phyloP scores from a whole-genome alignment of 768 basidiomycete species.

The Cyclocybe cylindracea region DNA sequence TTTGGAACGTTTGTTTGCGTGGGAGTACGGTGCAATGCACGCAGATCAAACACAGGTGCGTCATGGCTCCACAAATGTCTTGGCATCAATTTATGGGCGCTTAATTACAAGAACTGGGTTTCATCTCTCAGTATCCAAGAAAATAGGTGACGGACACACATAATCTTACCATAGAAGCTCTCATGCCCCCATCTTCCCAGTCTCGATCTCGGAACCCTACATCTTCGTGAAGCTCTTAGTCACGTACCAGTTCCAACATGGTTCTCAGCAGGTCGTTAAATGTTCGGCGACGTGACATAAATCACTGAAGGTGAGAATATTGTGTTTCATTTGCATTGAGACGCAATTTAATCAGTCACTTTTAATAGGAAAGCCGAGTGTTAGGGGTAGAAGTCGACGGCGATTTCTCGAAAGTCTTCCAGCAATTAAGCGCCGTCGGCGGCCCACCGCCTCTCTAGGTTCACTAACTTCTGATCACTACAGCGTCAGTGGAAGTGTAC shows the following conservation, averaged over 20 bases:
- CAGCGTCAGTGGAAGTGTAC: background rate
- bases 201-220: conserved; percentile 5
- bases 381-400: conserved; percentile 15
- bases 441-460: conserved; percentile 14
- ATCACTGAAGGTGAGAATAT: conserved; percentile 6
- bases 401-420: conserved; percentile 14
- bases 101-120: background rate
- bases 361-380: conserved; percentile 10
- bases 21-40: conserved; percentile 17
- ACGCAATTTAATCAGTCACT: background rate
- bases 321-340: background rate
- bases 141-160: background rate
- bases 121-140: conserved; percentile 5
- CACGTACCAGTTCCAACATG: conserved; percentile 13
- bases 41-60: conserved; percentile 13
- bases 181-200: background rate
- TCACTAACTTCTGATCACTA: background rate
- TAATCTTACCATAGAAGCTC: background rate
- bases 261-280: conserved; percentile 7
- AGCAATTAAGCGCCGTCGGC: conserved; percentile 9
- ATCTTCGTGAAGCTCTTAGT: conserved; percentile 8
- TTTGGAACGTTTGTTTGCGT: conserved; percentile 14
- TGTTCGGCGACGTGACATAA: conserved; percentile 15
- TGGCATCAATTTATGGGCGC: background rate
- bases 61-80: background rate